Base-by-base conservation (phyloP, 805 yeast genomes). In the Maudiozyma barnettii region DNA sequence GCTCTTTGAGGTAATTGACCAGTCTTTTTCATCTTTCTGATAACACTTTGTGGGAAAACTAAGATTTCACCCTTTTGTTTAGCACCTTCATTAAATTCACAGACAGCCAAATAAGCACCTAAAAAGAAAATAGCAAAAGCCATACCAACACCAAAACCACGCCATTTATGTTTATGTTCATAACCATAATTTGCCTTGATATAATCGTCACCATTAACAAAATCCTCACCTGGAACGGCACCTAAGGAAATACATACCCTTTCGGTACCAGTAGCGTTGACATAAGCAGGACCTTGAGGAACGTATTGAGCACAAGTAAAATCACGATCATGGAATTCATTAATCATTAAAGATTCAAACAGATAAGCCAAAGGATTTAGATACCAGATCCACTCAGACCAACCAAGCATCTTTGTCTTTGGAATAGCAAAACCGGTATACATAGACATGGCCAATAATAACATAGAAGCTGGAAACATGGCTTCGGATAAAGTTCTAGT, bases 11-110 rank as follows among this genome's bases (percentile, higher is more conserved):
- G 43, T 21, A 52, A 31, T 36, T 33, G 39, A 20, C 61, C 56
- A 42, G 66, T 59, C 55, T 74, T 77, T 54, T 65, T 72, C 55
- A 76, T 51, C 51, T 71, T 72, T 45, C 58, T 68, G 60, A 79
- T 63, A 46, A 77, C 67, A 3, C 73, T 64, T 41, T 65, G 64
- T 61, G 73, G 76, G 67, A 76, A 81, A 20, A 81, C 69, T 49
- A 78, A 67, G 21, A 79, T 67, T 60, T 81, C 86, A 66, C 85
- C 85, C 61, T 75, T 75, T 59, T 76, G 81, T 69, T 72, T 67
- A 2, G 80, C 74, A 58, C 77, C 76, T 55, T 69, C 69, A 53
- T 75, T 73, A 49, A 55, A 61, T 59, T 81, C 85, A 45, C 76
- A 73, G 41, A 76, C 63, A 3, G 61, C 19, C 39, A 82, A 57